phyloP scores from a whole-genome alignment of 768 basidiomycete genomes.

The Dioszegia crocea region DNA sequence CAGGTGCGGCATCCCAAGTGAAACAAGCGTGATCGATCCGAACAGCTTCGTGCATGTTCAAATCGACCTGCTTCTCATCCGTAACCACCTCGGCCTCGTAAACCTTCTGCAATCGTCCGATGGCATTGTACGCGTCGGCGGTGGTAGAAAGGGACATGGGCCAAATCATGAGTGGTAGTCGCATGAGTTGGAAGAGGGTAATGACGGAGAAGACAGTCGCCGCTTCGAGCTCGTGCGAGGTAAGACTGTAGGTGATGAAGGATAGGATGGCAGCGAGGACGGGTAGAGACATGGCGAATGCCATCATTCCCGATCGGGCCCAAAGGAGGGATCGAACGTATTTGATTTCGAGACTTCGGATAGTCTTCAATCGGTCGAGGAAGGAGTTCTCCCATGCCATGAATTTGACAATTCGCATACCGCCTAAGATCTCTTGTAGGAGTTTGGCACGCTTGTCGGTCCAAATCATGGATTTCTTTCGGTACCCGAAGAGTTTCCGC shows the following conservation, averaged over 20 bases:
- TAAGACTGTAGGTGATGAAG: conserved; percentile 66
- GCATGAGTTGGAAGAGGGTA: conserved; percentile 75
- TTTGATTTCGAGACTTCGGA: conserved; percentile 67
- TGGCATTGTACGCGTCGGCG: conserved; percentile 77
- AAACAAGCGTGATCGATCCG: conserved; percentile 67
- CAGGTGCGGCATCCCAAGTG: conserved; percentile 72
- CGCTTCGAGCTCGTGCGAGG: conserved; percentile 49
- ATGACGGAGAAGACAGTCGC: conserved; percentile 78
- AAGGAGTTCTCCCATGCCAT: conserved; percentile 86
- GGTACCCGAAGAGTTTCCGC: conserved; percentile 65
- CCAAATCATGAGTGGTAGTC: conserved; percentile 72
- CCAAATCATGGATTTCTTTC: conserved; percentile 75
- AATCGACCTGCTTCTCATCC: conserved; percentile 59
- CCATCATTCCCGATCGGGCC: conserved; percentile 64
- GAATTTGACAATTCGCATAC: conserved; percentile 88
- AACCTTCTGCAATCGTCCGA: conserved; percentile 68
- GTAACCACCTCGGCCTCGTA: conserved; percentile 77
- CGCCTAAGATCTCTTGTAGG: conserved; percentile 80
- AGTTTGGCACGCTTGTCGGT: conserved; percentile 84
- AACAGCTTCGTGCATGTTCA: conserved; percentile 61
- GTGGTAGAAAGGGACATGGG: conserved; percentile 61
- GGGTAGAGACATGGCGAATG: conserved; percentile 65
- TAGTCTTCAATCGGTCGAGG: conserved; percentile 65
- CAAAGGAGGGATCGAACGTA: conserved; percentile 53
- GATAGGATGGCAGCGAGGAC: conserved; percentile 68